Evolutionary conservation across 2,329 filamentous ascomycete genomes (phyloP).

Genomic region (Aspergillus neotritici): DNA sequence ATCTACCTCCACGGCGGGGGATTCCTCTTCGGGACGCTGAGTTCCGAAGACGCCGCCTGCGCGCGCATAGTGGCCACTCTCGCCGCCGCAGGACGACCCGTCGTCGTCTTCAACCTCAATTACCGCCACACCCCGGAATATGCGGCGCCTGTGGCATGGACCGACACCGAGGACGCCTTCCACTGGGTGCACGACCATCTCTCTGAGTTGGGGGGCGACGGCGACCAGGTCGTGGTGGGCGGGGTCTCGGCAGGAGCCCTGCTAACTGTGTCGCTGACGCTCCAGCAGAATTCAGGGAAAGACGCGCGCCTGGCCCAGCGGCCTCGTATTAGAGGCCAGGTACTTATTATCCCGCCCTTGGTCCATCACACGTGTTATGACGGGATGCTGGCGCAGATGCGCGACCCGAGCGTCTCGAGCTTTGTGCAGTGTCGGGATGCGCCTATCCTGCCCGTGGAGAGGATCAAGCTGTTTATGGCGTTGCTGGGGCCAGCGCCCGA

Average conservation of each 20-base stretch:
- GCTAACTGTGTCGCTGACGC: constrained; percentile 40
- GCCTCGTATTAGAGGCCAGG: constrained; percentile 44
- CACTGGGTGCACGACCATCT: constrained; percentile 49
- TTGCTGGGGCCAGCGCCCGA: constrained; percentile 21
- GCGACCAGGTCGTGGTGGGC: constrained; percentile 40
- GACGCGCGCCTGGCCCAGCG: constrained; percentile 14
- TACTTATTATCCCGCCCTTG: constrained; percentile 49
- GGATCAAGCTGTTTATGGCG: constrained; percentile 30
- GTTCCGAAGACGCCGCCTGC: constrained; percentile 51
- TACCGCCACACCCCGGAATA: constrained; percentile 56
- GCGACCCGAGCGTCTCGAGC: constrained; percentile 39
- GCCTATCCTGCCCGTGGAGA: constrained; percentile 43
- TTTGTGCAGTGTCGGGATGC: constrained; percentile 45
- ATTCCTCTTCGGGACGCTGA: constrained; percentile 51
- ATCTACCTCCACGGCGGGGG: constrained; percentile 53
- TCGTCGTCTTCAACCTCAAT: constrained; percentile 51
- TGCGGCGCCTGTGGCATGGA: constrained; percentile 48
- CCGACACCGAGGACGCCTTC: constrained; percentile 51
- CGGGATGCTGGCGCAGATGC: constrained; percentile 32
- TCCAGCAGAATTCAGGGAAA: constrained; percentile 34
- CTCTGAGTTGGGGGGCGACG: constrained; percentile 35
- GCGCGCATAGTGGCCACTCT: constrained; percentile 40
- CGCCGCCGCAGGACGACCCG: constrained; percentile 14
- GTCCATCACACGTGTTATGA: constrained; percentile 33
- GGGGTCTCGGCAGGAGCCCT: constrained; percentile 47